Percentiles rank a stretch among this genome's conserved stretches.
Evolutionary conservation across 176 grass and related monocot species (phyloP).

Genomic region (Rhynchospora breviuscula): DNA sequence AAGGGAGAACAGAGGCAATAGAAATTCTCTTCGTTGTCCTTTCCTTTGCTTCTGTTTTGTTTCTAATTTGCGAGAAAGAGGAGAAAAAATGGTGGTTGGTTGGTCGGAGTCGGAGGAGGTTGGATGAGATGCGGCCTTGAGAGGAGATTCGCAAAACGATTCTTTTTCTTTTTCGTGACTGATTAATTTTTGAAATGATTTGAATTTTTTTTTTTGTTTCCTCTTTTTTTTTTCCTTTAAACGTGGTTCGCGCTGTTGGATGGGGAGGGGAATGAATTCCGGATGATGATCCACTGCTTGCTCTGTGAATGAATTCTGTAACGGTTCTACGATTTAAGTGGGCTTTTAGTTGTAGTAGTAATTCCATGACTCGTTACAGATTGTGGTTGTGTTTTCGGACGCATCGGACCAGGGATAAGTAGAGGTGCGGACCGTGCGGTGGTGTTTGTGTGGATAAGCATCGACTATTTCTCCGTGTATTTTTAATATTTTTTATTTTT

Average conservation of each 20-base stretch:
- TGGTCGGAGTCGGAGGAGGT: background rate
- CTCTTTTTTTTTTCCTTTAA: background rate
- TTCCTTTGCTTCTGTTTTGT: background rate
- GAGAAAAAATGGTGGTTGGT: background rate
- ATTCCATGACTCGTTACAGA: background rate
- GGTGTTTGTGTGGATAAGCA: background rate
- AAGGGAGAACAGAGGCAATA: background rate
- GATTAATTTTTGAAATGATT: background rate
- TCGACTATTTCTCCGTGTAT: background rate
- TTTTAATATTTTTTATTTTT: background rate
- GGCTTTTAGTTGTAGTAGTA: background rate
- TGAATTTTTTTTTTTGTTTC: background rate
- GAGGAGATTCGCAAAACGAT: conserved; percentile 22
- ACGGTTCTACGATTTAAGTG: background rate
- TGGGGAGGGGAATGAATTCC: background rate
- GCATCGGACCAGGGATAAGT: background rate
- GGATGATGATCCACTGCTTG: background rate
- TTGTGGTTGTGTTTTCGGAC: background rate
- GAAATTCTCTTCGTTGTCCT: background rate
- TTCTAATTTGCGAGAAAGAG: background rate
- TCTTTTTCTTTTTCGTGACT: background rate
- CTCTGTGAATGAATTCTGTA: background rate
- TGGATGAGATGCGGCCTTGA: conserved; percentile 1
- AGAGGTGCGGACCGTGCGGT: background rate
- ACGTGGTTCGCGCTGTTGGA: background rate